Evolutionary conservation across 139 green algal species (phyloP).

Genomic region (Prasinococcaceae sp.): DNA sequence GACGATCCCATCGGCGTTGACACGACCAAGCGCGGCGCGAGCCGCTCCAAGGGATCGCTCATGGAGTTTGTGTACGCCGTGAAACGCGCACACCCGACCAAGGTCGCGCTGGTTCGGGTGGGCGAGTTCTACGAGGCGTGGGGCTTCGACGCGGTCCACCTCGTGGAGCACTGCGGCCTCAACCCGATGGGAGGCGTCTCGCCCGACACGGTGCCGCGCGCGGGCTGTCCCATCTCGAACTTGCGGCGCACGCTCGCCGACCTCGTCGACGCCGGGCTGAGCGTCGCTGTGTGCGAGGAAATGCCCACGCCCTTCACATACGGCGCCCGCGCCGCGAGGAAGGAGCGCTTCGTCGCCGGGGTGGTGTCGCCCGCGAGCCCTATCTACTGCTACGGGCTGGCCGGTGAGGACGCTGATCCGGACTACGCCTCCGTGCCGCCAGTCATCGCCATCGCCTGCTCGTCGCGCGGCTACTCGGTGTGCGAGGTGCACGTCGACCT

Average conservation of each 20-base stretch:
- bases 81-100: too few species aligned
- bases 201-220: constrained; percentile 31
- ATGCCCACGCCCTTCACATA: constrained; percentile 25
- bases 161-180: constrained; percentile 58
- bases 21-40: too few species aligned
- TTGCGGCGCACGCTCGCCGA: constrained; percentile 39
- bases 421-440: constrained; percentile 20
- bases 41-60: too few species aligned
- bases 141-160: constrained; percentile 66
- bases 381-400: constrained; percentile 38
- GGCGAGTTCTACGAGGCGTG: constrained; percentile 77
- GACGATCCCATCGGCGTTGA: too few species aligned
- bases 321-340: constrained; percentile 17
- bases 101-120: constrained; percentile 42
- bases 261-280: constrained; percentile 40
- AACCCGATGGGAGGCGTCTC: constrained; percentile 53
- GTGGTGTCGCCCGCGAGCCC: constrained; percentile 43
- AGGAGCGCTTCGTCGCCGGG: constrained; percentile 41
- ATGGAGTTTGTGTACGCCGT: too few species aligned
- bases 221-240: constrained; percentile 57
- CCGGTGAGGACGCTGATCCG: constrained; percentile 25
- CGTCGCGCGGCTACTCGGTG: constrained; percentile 38
- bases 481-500: constrained; percentile 34
- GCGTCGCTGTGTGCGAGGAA: constrained; percentile 39
- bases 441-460: constrained; percentile 22